phyloP scores from a whole-genome alignment of 495 filamentous ascomycete species.

The Hypoxylon perforatum region DNA sequence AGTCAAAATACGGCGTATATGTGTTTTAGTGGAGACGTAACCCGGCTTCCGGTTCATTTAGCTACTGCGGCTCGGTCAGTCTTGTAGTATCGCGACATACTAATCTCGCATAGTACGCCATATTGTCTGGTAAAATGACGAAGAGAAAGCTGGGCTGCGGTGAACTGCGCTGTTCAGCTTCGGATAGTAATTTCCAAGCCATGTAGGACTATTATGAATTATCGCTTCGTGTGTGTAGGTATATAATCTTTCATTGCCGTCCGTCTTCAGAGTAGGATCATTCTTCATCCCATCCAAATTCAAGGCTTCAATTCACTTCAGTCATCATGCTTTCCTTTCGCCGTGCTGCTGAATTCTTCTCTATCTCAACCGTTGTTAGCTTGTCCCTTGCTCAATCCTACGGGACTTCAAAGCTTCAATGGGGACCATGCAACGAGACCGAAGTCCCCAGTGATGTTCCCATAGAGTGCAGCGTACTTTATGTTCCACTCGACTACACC shows the following conservation, averaged over 20 bases:
- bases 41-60: neutral
- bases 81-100: slow-evolving; percentile 23
- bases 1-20: slow-evolving; percentile 31
- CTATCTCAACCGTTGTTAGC: slow-evolving; percentile 11
- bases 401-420: slow-evolving; percentile 25
- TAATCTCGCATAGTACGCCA: no score
- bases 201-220: neutral
- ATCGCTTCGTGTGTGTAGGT: neutral
- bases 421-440: slow-evolving; percentile 31
- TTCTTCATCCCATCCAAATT: slow-evolving; percentile 1
- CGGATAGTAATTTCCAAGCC: slow-evolving; percentile 9
- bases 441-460: slow-evolving; percentile 29
- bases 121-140: no score
- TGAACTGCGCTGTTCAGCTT: neutral
- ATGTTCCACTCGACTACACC: slow-evolving; percentile 58
- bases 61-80: neutral
- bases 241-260: slow-evolving; percentile 10
- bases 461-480: slow-evolving; percentile 51
- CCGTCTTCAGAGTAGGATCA: neutral
- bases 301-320: neutral
- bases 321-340: slow-evolving; percentile 17
- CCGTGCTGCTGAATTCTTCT: slow-evolving; percentile 4
- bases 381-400: slow-evolving; percentile 23
- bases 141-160: no score
- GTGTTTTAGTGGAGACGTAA: slow-evolving; percentile 7